phyloP scores from a whole-genome alignment of 495 filamentous ascomycete species.

The Lentithecium fluviatile region DNA sequence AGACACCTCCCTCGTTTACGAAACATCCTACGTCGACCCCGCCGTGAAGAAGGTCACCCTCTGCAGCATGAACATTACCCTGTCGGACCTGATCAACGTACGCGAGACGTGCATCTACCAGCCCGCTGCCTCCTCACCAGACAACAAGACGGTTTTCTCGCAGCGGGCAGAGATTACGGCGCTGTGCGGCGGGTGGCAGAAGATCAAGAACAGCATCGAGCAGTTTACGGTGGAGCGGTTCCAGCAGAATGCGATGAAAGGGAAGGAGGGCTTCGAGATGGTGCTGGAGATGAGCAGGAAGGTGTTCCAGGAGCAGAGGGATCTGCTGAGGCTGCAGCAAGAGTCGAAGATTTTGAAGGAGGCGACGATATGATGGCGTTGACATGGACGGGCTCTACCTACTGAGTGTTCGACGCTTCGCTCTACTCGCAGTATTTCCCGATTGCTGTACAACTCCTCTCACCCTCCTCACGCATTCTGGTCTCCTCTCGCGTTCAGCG shows the following conservation, averaged over 20 bases:
- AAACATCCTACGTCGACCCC: constrained; percentile 92
- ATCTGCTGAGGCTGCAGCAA: constrained; percentile 40
- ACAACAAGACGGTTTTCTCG: constrained; percentile 70
- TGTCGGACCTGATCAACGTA: constrained; percentile 79
- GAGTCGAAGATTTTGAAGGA: constrained; percentile 29
- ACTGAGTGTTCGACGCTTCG: no score
- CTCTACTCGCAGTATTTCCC: no score
- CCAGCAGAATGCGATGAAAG: constrained; percentile 82
- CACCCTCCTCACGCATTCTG: no score
- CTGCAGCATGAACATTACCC: constrained; percentile 89
- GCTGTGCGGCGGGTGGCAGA: constrained; percentile 92
- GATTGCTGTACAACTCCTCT: no score
- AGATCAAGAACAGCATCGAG: constrained; percentile 90
- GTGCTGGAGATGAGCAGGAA: constrained; percentile 91
- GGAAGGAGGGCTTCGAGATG: constrained; percentile 88
- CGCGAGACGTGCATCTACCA: constrained; percentile 86
- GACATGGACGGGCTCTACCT: no score
- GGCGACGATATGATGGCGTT: not conserved
- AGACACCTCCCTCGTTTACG: constrained; percentile 82
- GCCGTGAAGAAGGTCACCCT: constrained; percentile 80
- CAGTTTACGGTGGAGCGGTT: constrained; percentile 86
- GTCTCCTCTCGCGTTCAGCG: no score
- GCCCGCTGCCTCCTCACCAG: constrained; percentile 55
- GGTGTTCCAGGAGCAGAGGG: constrained; percentile 86
- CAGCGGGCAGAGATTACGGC: constrained; percentile 93